Percentiles rank a stretch among this genome's conserved stretches.
These are phyloP conservation scores for Tillandsia leiboldiana DNA, from an alignment of 176 grass and related monocot genomes.

Conservation along the genomic window DNA sequence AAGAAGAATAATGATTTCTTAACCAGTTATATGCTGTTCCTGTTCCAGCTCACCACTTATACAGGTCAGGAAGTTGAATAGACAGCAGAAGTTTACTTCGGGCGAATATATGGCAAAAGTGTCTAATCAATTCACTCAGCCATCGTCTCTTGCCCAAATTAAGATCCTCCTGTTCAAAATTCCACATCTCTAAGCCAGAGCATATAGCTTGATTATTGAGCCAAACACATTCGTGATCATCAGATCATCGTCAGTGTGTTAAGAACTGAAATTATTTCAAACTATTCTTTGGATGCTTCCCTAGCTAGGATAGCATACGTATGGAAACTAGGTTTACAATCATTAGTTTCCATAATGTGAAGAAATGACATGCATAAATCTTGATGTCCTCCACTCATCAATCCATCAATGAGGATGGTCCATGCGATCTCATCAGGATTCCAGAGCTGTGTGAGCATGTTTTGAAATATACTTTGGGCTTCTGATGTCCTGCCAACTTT, in stretches of 20 bases:
- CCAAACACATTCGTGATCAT: background rate
- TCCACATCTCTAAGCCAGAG: background rate
- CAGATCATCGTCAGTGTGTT: background rate
- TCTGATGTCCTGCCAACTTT: conserved; percentile 32
- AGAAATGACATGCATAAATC: no score
- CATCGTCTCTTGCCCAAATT: background rate
- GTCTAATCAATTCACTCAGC: background rate
- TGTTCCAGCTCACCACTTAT: background rate
- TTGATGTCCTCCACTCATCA: conserved; percentile 31
- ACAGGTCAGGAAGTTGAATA: background rate
- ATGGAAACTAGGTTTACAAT: no score
- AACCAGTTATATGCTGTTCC: background rate
- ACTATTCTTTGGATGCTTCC: no score
- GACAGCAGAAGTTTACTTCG: background rate
- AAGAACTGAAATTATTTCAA: background rate
- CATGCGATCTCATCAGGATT: conserved; percentile 48
- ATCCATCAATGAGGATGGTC: conserved; percentile 60
- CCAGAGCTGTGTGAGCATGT: conserved; percentile 27
- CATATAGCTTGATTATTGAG: conserved; percentile 1
- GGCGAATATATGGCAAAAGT: background rate
- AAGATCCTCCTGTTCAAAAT: background rate
- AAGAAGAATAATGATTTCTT: background rate
- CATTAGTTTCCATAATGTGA: no score
- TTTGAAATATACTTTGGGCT: conserved; percentile 44
- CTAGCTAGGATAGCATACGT: no score